Conservation (phyloP, 2,329 filamentous ascomycete species). For the Talaromyces marneffei region DNA sequence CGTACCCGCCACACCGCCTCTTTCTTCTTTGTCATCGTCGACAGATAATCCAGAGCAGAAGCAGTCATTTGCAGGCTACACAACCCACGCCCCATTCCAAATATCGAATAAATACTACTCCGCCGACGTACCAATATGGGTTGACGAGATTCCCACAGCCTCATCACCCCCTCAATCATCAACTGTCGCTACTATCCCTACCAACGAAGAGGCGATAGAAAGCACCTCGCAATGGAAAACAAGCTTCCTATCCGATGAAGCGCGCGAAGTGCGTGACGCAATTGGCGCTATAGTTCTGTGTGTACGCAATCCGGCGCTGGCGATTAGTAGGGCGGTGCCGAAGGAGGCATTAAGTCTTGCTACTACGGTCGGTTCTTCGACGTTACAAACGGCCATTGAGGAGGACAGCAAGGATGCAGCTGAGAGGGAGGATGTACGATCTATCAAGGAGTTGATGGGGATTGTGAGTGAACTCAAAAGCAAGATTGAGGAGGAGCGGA, state of each 20-base stretch:
- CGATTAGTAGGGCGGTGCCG: neutral
- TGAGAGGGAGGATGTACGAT: slow-evolving; percentile 20
- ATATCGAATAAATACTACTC: slow-evolving; percentile 42
- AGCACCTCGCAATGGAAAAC: slow-evolving; percentile 31
- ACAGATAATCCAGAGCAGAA: neutral
- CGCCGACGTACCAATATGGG: slow-evolving; percentile 42
- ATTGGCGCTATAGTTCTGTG: slow-evolving; percentile 40
- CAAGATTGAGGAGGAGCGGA: slow-evolving; percentile 39
- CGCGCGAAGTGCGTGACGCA: slow-evolving; percentile 40
- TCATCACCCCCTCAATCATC: neutral
- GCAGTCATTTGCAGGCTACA: slow-evolving; percentile 41
- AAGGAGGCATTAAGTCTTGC: neutral
- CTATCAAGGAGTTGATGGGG: slow-evolving; percentile 30
- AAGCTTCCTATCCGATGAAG: slow-evolving; percentile 38
- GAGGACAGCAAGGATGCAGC: slow-evolving; percentile 10
- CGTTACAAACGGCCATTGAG: neutral
- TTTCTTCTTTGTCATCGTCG: slow-evolving; percentile 13
- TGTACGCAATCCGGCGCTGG: slow-evolving; percentile 24
- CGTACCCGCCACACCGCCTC: slow-evolving; percentile 22
- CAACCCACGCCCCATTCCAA: slow-evolving; percentile 38
- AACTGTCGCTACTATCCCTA: neutral
- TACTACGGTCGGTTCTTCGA: neutral
- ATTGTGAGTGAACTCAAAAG: slow-evolving; percentile 35
- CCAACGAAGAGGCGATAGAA: neutral
- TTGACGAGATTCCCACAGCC: slow-evolving; percentile 39